Base-by-base conservation (phyloP, 1,284 basidiomycete genomes). In the Sphagnurus paluster region DNA sequence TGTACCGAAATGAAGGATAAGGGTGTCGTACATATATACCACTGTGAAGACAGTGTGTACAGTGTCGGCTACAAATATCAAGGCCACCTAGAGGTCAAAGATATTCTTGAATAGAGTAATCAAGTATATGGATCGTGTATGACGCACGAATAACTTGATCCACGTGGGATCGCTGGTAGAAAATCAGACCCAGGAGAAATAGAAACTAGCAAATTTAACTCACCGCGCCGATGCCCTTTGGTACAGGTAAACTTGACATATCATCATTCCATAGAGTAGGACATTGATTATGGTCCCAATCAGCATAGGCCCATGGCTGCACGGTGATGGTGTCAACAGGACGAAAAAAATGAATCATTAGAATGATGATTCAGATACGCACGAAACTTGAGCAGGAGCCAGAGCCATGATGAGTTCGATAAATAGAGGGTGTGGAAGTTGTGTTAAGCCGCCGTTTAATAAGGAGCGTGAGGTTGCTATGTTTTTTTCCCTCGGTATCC, bases 21-120 rank as follows among this genome's bases (percentile, higher is more conserved):
- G 50, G n/a, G 62, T 60, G 17, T 64, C 48, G 45, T 71, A 71
- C 19, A 69, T 42, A 41, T 67, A 70, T 5, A 59, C 46, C 25
- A 64, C 49, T 29, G 66, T 61, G 50, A 70, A 68, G n/a, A 62
- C 49, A 0, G 66, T 61, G 36, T 68, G 66, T n/a, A 65, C 43
- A 1, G 68, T 67, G 50, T 71, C 69, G 16, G 60, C 63, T 1
- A 69, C 10, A 43, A 71, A 64, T 20, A 72, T 51, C 14, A 62
- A 45, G 16, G 52, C 56, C 26, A 72, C 65, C 66, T 69, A 33
- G 9, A 25, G 21, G 25, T 11, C 7, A 26, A 26, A 26, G 25
- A 26, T 7, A 11, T 26, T 26, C 7, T 11, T 26, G 11, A 6
- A 44, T 42, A 24, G 11, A 52, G 49, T 9, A 54, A 44, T n/a